phyloP scores from a whole-genome alignment of 1,284 basidiomycete species.

The Mycocalia duriaeana region DNA sequence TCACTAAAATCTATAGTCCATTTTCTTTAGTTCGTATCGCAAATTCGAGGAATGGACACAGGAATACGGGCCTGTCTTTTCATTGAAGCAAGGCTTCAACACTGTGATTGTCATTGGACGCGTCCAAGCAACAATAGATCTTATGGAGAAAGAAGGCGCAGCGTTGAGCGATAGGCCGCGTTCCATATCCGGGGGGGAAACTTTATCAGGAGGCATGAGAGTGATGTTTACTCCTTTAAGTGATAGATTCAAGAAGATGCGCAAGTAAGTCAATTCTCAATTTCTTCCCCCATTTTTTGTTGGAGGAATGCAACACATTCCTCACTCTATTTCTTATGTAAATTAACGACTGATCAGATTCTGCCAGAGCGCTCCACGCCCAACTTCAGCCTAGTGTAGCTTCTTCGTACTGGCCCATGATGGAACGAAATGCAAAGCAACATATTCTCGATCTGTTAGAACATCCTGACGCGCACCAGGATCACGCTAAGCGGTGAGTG shows the following conservation, averaged over 20 bases:
- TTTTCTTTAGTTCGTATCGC: slow-evolving; percentile 33
- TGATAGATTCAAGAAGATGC: slow-evolving; percentile 40
- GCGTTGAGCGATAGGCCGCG: slow-evolving; percentile 41
- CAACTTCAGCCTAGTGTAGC: slow-evolving; percentile 41
- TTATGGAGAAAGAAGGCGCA: slow-evolving; percentile 52
- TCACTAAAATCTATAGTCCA: background rate
- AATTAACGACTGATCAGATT: too few species aligned
- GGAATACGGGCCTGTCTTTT: slow-evolving; percentile 40
- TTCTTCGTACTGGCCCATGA: slow-evolving; percentile 37
- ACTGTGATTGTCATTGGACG: slow-evolving; percentile 37
- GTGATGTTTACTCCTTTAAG: slow-evolving; percentile 37
- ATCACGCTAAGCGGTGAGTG: slow-evolving; percentile 37
- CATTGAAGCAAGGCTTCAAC: slow-evolving; percentile 34
- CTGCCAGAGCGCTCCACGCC: slow-evolving; percentile 38
- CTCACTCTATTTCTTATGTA: too few species aligned
- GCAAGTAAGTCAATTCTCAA: slow-evolving; percentile 27
- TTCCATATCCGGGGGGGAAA: slow-evolving; percentile 43
- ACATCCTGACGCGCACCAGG: slow-evolving; percentile 39
- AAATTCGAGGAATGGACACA: slow-evolving; percentile 43
- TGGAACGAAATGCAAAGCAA: slow-evolving; percentile 36
- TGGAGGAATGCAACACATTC: too few species aligned
- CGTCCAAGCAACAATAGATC: slow-evolving; percentile 42
- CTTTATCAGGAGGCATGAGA: slow-evolving; percentile 43
- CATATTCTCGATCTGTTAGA: slow-evolving; percentile 44
- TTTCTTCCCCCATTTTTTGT: background rate